Evolutionary conservation across 495 filamentous ascomycete species (phyloP).

Genomic region (Podospora australis): DNA sequence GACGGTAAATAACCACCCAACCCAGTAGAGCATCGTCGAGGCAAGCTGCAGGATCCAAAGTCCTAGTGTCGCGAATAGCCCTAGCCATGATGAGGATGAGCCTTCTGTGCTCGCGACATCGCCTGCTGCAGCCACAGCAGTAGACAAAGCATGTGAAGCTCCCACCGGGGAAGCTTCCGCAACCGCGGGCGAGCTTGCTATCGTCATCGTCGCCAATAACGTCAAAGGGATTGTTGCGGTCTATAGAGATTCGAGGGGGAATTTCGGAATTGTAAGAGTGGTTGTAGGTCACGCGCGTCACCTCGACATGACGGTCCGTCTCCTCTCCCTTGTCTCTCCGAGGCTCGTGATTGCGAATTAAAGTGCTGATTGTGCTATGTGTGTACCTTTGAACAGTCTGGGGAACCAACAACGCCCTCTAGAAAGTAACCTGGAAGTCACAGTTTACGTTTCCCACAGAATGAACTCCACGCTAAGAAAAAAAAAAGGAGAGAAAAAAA

Average conservation of each 20-base stretch:
- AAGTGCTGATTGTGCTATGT: too few species aligned
- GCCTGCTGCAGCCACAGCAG: constrained; percentile 31
- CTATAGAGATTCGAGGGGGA: not conserved
- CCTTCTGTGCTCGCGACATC: constrained; percentile 32
- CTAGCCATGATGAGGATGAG: constrained; percentile 43
- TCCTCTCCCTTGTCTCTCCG: too few species aligned
- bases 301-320: too few species aligned
- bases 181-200: constrained; percentile 7
- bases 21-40: constrained; percentile 72
- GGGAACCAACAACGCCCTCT: too few species aligned
- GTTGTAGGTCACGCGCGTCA: too few species aligned
- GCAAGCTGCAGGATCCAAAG: constrained; percentile 55
- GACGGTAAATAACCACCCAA: constrained; percentile 79
- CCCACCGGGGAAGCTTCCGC: constrained; percentile 2
- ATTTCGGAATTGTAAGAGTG: not conserved
- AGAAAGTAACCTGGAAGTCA: too few species aligned
- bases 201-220: constrained; percentile 5
- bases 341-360: too few species aligned
- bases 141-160: constrained; percentile 20
- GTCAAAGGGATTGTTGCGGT: not conserved
- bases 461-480: too few species aligned
- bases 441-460: too few species aligned
- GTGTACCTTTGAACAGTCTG: too few species aligned
- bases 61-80: constrained; percentile 38
- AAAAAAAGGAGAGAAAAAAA: too few species aligned